Percentiles rank a stretch among this genome's conserved stretches.
Conservation (phyloP, 768 basidiomycete genomes). For the Cytidiella melzeri region DNA sequence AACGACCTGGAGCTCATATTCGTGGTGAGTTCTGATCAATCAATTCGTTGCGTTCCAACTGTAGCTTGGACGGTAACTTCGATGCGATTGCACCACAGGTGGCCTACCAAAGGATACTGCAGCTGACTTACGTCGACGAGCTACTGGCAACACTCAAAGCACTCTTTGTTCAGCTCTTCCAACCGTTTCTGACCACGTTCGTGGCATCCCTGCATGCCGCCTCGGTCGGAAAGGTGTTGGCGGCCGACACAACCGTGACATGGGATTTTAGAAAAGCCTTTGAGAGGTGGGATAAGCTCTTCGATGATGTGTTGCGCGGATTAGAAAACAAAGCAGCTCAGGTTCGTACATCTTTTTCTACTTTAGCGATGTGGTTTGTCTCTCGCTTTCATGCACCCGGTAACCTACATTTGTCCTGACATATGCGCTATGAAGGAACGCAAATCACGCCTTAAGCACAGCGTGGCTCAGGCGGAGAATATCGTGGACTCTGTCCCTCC, state of each 20-base stretch:
- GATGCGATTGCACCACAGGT: slow-evolving; percentile 70
- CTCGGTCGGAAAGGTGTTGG: slow-evolving; percentile 34
- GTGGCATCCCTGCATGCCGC: slow-evolving; percentile 75
- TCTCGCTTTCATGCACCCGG: too few relatives aligned
- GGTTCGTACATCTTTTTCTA: slow-evolving; percentile 39
- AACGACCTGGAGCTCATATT: slow-evolving; percentile 97
- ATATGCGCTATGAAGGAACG: slow-evolving; percentile 47
- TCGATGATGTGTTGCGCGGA: slow-evolving; percentile 67
- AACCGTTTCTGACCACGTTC: slow-evolving; percentile 77
- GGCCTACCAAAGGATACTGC: slow-evolving; percentile 93
- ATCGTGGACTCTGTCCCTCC: slow-evolving; percentile 38
- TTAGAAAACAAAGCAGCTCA: slow-evolving; percentile 72
- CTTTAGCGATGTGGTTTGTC: neutral
- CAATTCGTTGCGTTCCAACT: too few relatives aligned
- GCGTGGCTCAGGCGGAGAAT: neutral
- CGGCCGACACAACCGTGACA: slow-evolving; percentile 30
- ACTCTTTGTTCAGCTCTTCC: slow-evolving; percentile 82
- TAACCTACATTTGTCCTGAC: too few relatives aligned
- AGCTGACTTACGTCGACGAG: slow-evolving; percentile 89
- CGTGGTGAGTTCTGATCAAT: slow-evolving; percentile 85
- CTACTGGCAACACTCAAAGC: slow-evolving; percentile 75
- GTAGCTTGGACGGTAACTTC: neutral
- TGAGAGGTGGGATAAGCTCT: slow-evolving; percentile 75
- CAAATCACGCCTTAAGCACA: slow-evolving; percentile 51
- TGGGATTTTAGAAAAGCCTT: slow-evolving; percentile 73